These are phyloP conservation scores for Phaeosphaeria sp. DNA, from an alignment of 2,329 filamentous ascomycete genomes.

Conservation along the genomic window DNA sequence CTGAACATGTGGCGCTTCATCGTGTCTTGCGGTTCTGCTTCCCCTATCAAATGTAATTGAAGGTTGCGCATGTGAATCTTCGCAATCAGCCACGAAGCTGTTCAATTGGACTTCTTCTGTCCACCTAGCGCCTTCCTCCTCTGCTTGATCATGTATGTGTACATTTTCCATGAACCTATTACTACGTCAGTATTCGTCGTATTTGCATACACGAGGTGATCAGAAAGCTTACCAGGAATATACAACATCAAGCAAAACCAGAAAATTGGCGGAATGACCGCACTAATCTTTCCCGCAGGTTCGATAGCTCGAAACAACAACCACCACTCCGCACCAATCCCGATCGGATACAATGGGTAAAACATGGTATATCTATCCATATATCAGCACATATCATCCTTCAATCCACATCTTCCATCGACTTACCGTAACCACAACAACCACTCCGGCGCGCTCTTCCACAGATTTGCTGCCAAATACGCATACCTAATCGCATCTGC, in stretches of 20 bases:
- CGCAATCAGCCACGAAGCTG: not conserved
- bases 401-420: not conserved
- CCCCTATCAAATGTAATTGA: no score
- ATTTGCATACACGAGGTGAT: not conserved
- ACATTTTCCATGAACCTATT: constrained; percentile 33
- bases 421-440: constrained; percentile 29
- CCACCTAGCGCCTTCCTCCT: constrained; percentile 24
- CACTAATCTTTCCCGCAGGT: constrained; percentile 15
- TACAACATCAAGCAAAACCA: constrained; percentile 32
- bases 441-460: constrained; percentile 15
- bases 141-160: constrained; percentile 37
- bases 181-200: constrained; percentile 1
- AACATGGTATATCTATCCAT: constrained; percentile 28
- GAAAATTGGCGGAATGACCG: constrained; percentile 19
- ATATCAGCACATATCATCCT: not conserved
- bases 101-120: constrained; percentile 1
- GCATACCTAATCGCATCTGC: constrained; percentile 30
- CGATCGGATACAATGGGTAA: constrained; percentile 31
- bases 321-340: constrained; percentile 37
- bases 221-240: constrained; percentile 24
- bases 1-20: no score
- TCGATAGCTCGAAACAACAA: constrained; percentile 25
- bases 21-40: no score
- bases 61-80: not conserved
- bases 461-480: constrained; percentile 30